Percentiles rank a stretch among this genome's conserved stretches.
Evolutionary conservation across 139 green algal species (phyloP).

Genomic region (Coccomyxa sp.): DNA sequence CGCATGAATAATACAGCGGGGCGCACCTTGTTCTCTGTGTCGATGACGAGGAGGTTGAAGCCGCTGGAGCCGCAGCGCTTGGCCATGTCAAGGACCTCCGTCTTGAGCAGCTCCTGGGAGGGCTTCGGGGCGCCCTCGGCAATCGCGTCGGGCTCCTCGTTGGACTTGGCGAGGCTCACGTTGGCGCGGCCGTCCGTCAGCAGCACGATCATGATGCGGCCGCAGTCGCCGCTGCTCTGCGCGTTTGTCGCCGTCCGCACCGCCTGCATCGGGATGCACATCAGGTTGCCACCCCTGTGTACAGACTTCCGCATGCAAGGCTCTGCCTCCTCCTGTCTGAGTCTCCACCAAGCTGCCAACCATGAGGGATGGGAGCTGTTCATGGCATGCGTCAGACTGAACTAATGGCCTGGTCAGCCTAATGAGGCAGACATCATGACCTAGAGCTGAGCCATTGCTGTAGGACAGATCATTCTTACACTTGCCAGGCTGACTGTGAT

Average conservation of each 20-base stretch:
- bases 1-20: no score
- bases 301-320: no score
- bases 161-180: slow-evolving; percentile 83
- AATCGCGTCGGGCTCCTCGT: slow-evolving; percentile 88
- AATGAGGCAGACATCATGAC: no score
- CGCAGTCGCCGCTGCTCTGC: slow-evolving; percentile 71
- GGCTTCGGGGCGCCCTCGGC: slow-evolving; percentile 78
- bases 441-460: no score
- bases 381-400: neutral
- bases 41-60: slow-evolving; percentile 95
- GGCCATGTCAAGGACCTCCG: slow-evolving; percentile 91
- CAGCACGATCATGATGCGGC: slow-evolving; percentile 93
- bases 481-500: no score
- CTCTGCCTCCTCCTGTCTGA: no score
- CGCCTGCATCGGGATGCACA: slow-evolving; percentile 6
- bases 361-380: no score
- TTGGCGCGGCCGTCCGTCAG: slow-evolving; percentile 98
- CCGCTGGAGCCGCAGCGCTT: slow-evolving; percentile 61
- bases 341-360: no score
- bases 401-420: neutral
- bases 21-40: slow-evolving; percentile 87
- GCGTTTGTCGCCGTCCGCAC: slow-evolving; percentile 17
- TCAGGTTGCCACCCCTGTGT: no score
- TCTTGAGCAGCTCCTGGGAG: slow-evolving; percentile 42
- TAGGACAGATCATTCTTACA: no score